Evolutionary conservation across 805 yeast genomes (phyloP).

Genomic region (Teunomyces funiuensis): DNA sequence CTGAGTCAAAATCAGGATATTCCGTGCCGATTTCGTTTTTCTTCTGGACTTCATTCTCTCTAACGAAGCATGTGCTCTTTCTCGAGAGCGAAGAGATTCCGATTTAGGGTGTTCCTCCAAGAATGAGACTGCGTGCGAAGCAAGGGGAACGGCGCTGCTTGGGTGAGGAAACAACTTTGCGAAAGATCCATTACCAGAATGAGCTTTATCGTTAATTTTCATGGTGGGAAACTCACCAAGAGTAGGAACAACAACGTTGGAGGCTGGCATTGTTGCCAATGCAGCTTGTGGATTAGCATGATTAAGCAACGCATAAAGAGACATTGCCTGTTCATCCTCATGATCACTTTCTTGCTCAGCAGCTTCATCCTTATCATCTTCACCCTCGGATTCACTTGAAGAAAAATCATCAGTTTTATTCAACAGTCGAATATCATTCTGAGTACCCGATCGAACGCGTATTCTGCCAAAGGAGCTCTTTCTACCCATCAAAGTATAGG

Average conservation of each 20-base stretch:
- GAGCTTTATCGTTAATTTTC: slow-evolving; percentile 26
- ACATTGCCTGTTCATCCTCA: slow-evolving; percentile 72
- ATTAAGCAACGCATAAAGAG: slow-evolving; percentile 56
- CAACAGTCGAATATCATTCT: slow-evolving; percentile 11
- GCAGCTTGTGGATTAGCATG: slow-evolving; percentile 21
- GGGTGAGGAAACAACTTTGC: slow-evolving; percentile 5
- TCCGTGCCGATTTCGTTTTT: slow-evolving; percentile 43
- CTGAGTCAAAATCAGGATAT: slow-evolving; percentile 26
- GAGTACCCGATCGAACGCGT: slow-evolving; percentile 16
- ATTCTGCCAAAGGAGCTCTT: slow-evolving; percentile 14
- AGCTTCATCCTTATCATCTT: slow-evolving; percentile 17
- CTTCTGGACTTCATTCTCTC: slow-evolving; percentile 60
- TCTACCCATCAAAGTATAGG: slow-evolving; percentile 23
- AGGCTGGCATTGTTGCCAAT: slow-evolving; percentile 9
- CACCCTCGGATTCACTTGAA: not conserved
- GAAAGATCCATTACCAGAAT: not conserved
- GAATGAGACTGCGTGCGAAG: slow-evolving; percentile 13
- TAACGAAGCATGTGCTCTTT: slow-evolving; percentile 65
- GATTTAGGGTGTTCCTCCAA: slow-evolving; percentile 28
- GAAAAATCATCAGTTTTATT: not conserved
- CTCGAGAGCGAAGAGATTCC: slow-evolving; percentile 46
- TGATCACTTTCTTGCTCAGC: slow-evolving; percentile 34
- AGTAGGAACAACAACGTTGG: slow-evolving; percentile 36
- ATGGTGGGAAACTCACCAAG: slow-evolving; percentile 44
- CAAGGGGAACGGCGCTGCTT: not conserved